These are phyloP conservation scores for Begonia fuchsioides DNA, from an alignment of 306 rosid genomes.

Conservation along the genomic window DNA sequence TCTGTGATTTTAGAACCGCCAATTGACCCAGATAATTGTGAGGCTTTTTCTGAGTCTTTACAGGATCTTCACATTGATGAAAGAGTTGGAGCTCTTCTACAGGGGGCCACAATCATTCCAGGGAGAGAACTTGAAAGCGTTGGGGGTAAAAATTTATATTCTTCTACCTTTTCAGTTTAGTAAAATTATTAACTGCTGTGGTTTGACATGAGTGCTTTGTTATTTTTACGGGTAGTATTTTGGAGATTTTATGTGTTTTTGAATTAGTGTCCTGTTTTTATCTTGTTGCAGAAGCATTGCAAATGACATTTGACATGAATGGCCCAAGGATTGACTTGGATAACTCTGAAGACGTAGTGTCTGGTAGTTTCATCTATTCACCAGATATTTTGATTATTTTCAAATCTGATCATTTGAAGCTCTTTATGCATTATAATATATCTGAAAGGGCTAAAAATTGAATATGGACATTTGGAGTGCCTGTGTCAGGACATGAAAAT, in stretches of 20 bases:
- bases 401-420: background rate
- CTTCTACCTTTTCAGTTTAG: conserved; percentile 6
- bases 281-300: conserved; percentile 66
- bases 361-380: background rate
- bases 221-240: background rate
- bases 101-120: conserved; percentile 64
- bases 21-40: conserved; percentile 16
- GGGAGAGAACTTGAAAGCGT: conserved; percentile 78
- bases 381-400: background rate
- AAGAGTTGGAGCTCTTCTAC: conserved; percentile 59
- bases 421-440: background rate
- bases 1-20: conserved; percentile 13
- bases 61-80: conserved; percentile 66
- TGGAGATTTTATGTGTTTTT: conserved; percentile 1
- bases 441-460: no score
- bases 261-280: conserved; percentile 13
- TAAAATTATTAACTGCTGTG: background rate
- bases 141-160: conserved; percentile 35
- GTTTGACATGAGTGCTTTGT: background rate
- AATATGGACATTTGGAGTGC: no score
- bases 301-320: conserved; percentile 40
- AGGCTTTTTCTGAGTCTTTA: conserved; percentile 27
- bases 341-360: conserved; percentile 46
- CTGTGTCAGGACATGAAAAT: no score
- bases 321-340: conserved; percentile 32